Conservation (phyloP, 495 filamentous ascomycete genomes). For the Neurospora terricola region DNA sequence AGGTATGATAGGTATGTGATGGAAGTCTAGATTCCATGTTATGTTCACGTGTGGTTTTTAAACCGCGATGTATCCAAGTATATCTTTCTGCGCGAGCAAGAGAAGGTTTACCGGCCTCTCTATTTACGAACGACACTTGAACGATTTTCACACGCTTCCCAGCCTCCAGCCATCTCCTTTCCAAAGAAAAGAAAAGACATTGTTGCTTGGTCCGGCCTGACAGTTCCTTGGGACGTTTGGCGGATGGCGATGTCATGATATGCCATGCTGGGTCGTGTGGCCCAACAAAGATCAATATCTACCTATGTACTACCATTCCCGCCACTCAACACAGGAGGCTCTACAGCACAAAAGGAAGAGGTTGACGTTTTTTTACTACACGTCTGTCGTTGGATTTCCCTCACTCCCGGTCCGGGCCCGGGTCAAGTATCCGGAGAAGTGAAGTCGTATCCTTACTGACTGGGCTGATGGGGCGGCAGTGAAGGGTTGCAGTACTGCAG, state of each 20-base stretch:
- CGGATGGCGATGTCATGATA: not conserved
- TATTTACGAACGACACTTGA: not conserved
- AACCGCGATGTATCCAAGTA: not conserved
- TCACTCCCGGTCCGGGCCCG: not conserved
- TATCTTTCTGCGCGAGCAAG: not conserved
- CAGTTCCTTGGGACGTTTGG: not conserved
- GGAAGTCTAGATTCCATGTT: not conserved
- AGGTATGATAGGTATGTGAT: not conserved
- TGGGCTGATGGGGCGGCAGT: not conserved
- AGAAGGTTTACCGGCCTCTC: not conserved
- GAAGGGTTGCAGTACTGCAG: not conserved
- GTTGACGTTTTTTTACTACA: not conserved
- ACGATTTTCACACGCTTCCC: not conserved
- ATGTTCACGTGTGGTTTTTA: not conserved
- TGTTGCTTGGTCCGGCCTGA: not conserved
- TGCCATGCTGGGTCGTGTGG: not conserved
- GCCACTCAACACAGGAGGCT: not conserved
- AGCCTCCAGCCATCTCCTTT: not conserved
- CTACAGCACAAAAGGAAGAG: not conserved
- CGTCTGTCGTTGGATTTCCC: not conserved
- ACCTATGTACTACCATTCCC: not conserved
- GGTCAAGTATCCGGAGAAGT: not conserved
- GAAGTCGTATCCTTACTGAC: not conserved
- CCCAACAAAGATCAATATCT: not conserved
- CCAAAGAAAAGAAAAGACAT: not conserved